phyloP scores from a whole-genome alignment of 192 early-diverging fungal genomes.

The Geranomyces variabilis region DNA sequence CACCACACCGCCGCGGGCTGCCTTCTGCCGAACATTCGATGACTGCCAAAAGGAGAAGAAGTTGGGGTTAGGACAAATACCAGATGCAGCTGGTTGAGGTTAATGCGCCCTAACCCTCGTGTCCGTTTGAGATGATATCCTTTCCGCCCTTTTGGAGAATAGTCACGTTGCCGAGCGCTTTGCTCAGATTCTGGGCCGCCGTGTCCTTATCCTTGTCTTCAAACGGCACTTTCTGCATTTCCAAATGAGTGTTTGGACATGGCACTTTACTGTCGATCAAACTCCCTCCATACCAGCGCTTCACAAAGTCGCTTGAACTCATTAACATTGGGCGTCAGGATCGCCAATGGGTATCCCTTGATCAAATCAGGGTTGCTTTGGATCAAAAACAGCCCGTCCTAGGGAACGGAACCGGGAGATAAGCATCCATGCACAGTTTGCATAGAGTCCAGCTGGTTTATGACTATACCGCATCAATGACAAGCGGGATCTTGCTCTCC shows the following conservation, averaged over 20 bases:
- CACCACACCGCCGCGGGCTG: conserved; percentile 85
- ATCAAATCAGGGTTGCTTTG: conserved; percentile 72
- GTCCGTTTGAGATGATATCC: conserved; percentile 81
- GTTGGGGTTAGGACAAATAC: not conserved
- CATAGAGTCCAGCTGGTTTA: not conserved
- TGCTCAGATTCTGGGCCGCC: conserved; percentile 54
- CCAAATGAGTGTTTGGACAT: too few relatives aligned
- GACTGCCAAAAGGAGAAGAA: conserved; percentile 41
- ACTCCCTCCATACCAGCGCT: conserved; percentile 30
- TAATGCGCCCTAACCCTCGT: conserved; percentile 47
- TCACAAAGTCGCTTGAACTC: conserved; percentile 83
- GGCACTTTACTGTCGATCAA: not conserved
- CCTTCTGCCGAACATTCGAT: conserved; percentile 67
- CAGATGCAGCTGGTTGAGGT: not conserved
- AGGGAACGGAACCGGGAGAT: not conserved
- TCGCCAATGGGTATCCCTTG: conserved; percentile 68
- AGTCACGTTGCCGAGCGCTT: conserved; percentile 76
- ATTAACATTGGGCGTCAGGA: conserved; percentile 87
- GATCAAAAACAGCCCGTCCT: conserved; percentile 84
- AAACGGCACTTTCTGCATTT: conserved; percentile 13
- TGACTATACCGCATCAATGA: conserved; percentile 88
- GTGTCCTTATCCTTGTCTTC: conserved; percentile 39
- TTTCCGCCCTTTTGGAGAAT: conserved; percentile 77
- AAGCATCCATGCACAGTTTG: not conserved
- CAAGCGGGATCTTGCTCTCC: conserved; percentile 66